Base-by-base conservation (phyloP, 2,329 filamentous ascomycete species). In the Penicillium decumbens region DNA sequence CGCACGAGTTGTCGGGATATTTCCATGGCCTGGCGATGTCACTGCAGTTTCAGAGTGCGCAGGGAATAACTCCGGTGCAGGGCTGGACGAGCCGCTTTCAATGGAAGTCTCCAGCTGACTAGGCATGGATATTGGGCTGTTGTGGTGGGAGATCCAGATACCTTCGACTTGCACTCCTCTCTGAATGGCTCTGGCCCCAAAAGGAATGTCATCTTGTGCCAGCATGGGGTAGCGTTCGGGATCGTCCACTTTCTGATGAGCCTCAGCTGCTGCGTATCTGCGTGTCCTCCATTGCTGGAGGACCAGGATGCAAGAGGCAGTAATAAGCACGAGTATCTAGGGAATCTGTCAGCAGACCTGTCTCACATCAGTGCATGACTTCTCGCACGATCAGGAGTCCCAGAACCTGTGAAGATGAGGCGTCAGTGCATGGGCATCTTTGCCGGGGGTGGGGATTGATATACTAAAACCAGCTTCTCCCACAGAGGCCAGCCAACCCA, bases 381-480 rank as follows among this genome's bases (percentile, higher is more conserved):
- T 41, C 38, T 42, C 67, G 53, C 74, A 81, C 78, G 57, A 95
- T 90, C 51, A 80, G 81, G 58, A 81, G 80, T 32, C 77, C 88
- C 42, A 95, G 79, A 27, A 89, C 80, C 89, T 95, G 56, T 49
- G 20, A n/a, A 41, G 4, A n/a, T 13, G 33, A 32, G 45, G 6
- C 7, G 32, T 62, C 43, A 68, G 61, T 48, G 37, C 30, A 10
- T 24, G 40, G 23, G 15, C 35, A 23, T 43, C 4, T 20, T 4
- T 42, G 3, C n/a, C 5, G 12, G 12, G 7, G 3, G 12, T 10
- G 24, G 43, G 12, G n/a, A 18, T 30, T 20, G 20, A 78, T 87
- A 77, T 75, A 95, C 90, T 74, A 95, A 89, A 45, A 84, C 88
- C 83, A 95, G 84, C 75, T 95, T 84, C 77, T 93, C 82, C 90